A percentile compares a stretch with the other conserved stretches of the same genome.
Conservation (phyloP, 2,329 filamentous ascomycete species). For the Sordariomycetes sp. region DNA sequence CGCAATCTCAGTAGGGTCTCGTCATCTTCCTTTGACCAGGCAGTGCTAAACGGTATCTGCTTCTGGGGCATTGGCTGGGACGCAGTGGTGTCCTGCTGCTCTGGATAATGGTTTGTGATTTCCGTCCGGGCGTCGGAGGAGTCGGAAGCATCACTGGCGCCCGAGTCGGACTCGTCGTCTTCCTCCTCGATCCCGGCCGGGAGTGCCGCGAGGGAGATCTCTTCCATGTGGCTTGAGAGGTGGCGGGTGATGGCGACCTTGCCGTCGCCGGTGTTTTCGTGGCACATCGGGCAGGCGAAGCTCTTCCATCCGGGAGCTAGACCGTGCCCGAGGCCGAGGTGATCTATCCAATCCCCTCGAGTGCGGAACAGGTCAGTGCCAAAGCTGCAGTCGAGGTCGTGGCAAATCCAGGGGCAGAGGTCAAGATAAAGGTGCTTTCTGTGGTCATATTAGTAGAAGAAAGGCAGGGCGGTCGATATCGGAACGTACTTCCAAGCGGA, state of each 20-base stretch:
- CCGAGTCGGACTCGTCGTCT: not conserved
- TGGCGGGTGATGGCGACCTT: not conserved
- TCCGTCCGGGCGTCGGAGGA: too few relatives aligned
- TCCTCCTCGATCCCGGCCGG: not conserved
- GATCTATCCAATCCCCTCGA: not conserved
- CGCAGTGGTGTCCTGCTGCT: slow-evolving; percentile 9
- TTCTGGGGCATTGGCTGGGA: slow-evolving; percentile 24
- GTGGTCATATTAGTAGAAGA: not conserved
- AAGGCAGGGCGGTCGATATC: too few relatives aligned
- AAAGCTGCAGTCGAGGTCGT: not conserved
- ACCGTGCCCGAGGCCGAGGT: not conserved
- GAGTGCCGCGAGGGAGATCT: not conserved
- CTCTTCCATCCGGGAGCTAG: not conserved
- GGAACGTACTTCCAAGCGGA: not conserved
- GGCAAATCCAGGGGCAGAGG: not conserved
- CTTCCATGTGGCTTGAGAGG: not conserved
- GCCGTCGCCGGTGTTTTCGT: not conserved
- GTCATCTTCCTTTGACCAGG: slow-evolving; percentile 69
- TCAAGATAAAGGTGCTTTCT: not conserved
- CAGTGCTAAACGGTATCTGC: slow-evolving; percentile 49
- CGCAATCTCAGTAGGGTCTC: slow-evolving; percentile 61
- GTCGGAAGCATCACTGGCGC: not conserved
- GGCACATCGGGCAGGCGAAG: not conserved
- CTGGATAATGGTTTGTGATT: slow-evolving; percentile 12
- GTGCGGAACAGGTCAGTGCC: not conserved